phyloP scores from a whole-genome alignment of 2,329 filamentous ascomycete genomes.

The Cadophora malorum region DNA sequence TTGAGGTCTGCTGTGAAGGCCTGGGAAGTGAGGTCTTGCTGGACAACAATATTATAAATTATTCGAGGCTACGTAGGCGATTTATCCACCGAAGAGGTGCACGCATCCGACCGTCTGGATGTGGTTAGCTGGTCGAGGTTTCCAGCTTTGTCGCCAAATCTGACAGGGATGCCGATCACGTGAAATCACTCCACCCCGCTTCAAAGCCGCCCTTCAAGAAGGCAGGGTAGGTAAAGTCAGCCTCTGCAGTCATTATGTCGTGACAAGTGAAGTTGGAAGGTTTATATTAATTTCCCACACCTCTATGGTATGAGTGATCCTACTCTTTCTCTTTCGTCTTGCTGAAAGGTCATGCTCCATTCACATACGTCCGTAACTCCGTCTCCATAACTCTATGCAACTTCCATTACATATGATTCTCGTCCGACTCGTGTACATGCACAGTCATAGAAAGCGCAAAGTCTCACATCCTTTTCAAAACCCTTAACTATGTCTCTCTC shows the following conservation, averaged over 20 bases:
- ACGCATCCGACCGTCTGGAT: no score
- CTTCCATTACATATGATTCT: background rate
- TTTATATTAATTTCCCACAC: no score
- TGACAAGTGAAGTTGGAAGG: no score
- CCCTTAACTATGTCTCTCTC: constrained; percentile 20
- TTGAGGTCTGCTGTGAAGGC: background rate
- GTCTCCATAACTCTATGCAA: background rate
- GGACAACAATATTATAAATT: background rate
- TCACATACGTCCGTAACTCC: background rate
- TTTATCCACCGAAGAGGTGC: no score
- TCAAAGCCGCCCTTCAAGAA: no score
- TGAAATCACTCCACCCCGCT: no score
- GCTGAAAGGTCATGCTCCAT: no score
- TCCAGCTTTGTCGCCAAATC: constrained; percentile 2
- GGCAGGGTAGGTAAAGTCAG: no score
- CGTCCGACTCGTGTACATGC: background rate
- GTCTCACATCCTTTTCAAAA: background rate
- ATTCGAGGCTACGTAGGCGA: background rate
- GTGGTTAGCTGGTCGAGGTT: background rate
- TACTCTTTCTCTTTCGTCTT: no score
- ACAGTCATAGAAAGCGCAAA: background rate
- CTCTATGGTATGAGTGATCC: no score
- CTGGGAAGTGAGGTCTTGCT: background rate
- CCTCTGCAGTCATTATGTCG: no score
- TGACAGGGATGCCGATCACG: background rate